Evolutionary conservation across 2,329 filamentous ascomycete species (phyloP).

Genomic region (Periconia sp.): DNA sequence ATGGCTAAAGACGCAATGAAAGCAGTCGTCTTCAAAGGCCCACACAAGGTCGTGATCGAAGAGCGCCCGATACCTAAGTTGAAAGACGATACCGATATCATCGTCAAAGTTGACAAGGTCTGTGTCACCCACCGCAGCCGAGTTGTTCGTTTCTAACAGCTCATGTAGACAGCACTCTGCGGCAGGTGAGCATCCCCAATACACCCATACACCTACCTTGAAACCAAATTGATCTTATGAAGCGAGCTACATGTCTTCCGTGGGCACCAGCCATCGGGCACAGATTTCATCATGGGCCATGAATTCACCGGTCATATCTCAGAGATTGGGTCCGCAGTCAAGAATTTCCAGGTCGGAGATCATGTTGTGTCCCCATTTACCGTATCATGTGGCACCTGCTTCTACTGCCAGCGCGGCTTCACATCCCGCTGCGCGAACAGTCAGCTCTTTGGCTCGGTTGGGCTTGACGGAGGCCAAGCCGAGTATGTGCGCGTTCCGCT

Average conservation of each 20-base stretch:
- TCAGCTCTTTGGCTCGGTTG: conserved; percentile 71
- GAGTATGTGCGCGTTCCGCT: conserved; percentile 76
- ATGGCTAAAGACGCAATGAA: conserved; percentile 67
- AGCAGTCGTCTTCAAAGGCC: conserved; percentile 85
- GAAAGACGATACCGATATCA: conserved; percentile 73
- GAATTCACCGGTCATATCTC: conserved; percentile 83
- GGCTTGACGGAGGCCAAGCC: conserved; percentile 79
- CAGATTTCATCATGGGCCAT: conserved; percentile 76
- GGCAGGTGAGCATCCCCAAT: conserved; percentile 69
- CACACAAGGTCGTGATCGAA: conserved; percentile 75
- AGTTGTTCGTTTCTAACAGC: conserved; percentile 2
- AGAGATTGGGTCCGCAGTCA: conserved; percentile 71
- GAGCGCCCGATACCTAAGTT: conserved; percentile 80
- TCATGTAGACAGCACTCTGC: conserved; percentile 73
- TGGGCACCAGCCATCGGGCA: conserved; percentile 73
- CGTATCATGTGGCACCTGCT: conserved; percentile 66
- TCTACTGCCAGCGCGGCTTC: conserved; percentile 80
- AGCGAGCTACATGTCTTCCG: conserved; percentile 88
- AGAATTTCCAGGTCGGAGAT: conserved; percentile 74
- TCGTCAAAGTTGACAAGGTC: conserved; percentile 77
- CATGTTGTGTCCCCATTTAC: conserved; percentile 85
- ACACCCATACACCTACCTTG: not conserved
- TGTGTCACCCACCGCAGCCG: not conserved
- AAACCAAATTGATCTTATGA: not conserved
- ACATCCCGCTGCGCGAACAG: conserved; percentile 78